Base-by-base conservation (phyloP, 768 basidiomycete genomes). In the Tephrocybe sp. region DNA sequence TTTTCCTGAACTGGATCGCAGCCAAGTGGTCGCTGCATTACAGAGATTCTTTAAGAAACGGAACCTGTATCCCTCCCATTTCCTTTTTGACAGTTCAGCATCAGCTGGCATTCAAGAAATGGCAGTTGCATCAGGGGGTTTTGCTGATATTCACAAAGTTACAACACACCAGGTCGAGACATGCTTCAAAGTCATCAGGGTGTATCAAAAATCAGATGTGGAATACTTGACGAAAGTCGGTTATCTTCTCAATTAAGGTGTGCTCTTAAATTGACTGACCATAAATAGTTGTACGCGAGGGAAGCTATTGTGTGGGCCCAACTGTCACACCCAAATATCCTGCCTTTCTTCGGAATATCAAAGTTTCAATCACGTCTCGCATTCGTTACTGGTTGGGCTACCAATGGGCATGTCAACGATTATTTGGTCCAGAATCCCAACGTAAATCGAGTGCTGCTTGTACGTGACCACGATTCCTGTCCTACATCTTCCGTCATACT, bases 371-470 rank as follows among this genome's bases (percentile, higher is more conserved):
- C 45, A 14, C 52, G 63, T 44, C 26, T 65, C 20, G 59, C 62
- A 31, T 59, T 76, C 13, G 65, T 75, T 36, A 73, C 73, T 3
- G 73, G 39, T 20, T 58, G 53, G 57, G 54, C 54, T 3, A 41
- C 47, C n/a, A 58, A 58, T 33, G 57, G 54, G 64, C 63, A 67
- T 17, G 48, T 74, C 4, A 54, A 35, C 22, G 39, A 41, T 10
- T 41, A 41, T 23, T 19, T 41, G 20, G 20, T 19, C 23, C 4
- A n/a, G 20, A 30, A 43, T 7, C 26, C 42, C 72, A 46, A 64
- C 11, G 35, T 13, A 31, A 32, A 32, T 16, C 38, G 39, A 2
- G 39, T 48, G 11, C 22, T 40, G 4, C 31, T 48, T 20, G 39
- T 48, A 6, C 17, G 39, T 4, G 13, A 1, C 16, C 7, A 30